phyloP scores from a whole-genome alignment of 495 filamentous ascomycete genomes.

The Tuber aestivum region DNA sequence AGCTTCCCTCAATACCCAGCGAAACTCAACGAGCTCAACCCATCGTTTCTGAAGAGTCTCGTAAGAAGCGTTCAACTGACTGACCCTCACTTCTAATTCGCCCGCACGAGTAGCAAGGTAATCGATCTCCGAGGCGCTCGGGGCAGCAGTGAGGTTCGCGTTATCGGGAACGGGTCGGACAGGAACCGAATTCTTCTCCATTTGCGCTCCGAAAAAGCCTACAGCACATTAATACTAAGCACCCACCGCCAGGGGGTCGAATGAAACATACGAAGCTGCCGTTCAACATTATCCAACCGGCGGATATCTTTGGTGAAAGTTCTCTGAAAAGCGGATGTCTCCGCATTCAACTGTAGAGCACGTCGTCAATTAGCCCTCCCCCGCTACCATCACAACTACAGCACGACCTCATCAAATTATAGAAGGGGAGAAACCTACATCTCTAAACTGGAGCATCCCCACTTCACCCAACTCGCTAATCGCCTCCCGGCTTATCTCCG shows the following conservation, averaged over 20 bases:
- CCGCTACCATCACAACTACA: neutral
- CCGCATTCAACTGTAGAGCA: slow-evolving; percentile 69
- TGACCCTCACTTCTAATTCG: slow-evolving; percentile 82
- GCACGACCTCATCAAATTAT: neutral
- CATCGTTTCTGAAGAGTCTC: slow-evolving; percentile 96
- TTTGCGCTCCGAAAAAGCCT: slow-evolving; percentile 90
- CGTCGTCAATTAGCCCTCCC: neutral
- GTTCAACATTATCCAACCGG: slow-evolving; percentile 93
- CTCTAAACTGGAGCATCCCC: slow-evolving; percentile 90
- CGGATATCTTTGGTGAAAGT: slow-evolving; percentile 97
- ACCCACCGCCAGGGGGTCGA: neutral
- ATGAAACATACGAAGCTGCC: slow-evolving; percentile 74
- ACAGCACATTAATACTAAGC: slow-evolving; percentile 17
- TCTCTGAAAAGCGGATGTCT: slow-evolving; percentile 87
- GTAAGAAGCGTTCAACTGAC: slow-evolving; percentile 91
- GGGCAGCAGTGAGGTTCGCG: slow-evolving; percentile 72
- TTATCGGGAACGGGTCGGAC: slow-evolving; percentile 82
- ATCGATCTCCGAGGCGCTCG: slow-evolving; percentile 88
- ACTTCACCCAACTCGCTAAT: slow-evolving; percentile 94
- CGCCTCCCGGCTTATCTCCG: slow-evolving; percentile 96
- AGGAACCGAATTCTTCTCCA: slow-evolving; percentile 81
- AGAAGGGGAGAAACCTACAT: slow-evolving; percentile 57
- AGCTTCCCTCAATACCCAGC: slow-evolving; percentile 91
- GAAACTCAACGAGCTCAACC: slow-evolving; percentile 94
- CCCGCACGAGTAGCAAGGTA: slow-evolving; percentile 87